A percentile compares a stretch with the other conserved stretches of the same genome.
Evolutionary conservation across 1,284 basidiomycete genomes (phyloP).

Genomic region (Apiotrichum porosum): DNA sequence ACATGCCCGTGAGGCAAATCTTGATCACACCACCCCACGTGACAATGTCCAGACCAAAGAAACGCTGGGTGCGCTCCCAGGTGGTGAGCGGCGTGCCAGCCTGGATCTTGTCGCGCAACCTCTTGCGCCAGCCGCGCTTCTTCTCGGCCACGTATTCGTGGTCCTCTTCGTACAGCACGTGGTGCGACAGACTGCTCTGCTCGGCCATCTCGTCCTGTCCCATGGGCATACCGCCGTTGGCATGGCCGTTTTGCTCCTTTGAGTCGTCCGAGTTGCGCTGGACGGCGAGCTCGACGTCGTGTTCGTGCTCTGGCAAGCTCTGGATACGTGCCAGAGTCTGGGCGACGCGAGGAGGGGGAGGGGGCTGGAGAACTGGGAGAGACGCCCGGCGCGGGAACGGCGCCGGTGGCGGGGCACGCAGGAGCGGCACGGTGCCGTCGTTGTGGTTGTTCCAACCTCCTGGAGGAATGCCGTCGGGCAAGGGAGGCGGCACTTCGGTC

Average conservation of each 20-base stretch:
- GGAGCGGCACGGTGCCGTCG: no score
- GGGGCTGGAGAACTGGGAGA: conserved; percentile 19
- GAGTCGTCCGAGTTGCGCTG: neutral
- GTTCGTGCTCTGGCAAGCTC: conserved; percentile 38
- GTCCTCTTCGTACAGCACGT: conserved; percentile 7
- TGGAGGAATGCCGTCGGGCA: neutral
- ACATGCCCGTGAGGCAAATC: conserved; percentile 47
- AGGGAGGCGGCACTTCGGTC: neutral
- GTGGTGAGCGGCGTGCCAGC: conserved; percentile 8
- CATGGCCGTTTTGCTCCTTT: neutral
- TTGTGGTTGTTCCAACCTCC: no score
- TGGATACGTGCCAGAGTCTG: conserved; percentile 35
- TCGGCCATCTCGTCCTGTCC: no score
- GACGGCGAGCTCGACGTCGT: conserved; percentile 17
- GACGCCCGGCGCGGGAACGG: conserved; percentile 23
- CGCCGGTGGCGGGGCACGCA: neutral
- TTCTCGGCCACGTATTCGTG: neutral
- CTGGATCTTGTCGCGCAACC: conserved; percentile 14
- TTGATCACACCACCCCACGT: conserved; percentile 46
- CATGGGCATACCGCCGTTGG: no score
- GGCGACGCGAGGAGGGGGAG: conserved; percentile 4
- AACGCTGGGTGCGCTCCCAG: conserved; percentile 22
- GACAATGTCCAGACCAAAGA: conserved; percentile 46
- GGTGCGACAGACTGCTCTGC: neutral
- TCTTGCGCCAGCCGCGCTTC: conserved; percentile 11